These are phyloP conservation scores for Trypanosoma lewisi DNA, from an alignment of 208 protist genomes.

Conservation along the genomic window DNA sequence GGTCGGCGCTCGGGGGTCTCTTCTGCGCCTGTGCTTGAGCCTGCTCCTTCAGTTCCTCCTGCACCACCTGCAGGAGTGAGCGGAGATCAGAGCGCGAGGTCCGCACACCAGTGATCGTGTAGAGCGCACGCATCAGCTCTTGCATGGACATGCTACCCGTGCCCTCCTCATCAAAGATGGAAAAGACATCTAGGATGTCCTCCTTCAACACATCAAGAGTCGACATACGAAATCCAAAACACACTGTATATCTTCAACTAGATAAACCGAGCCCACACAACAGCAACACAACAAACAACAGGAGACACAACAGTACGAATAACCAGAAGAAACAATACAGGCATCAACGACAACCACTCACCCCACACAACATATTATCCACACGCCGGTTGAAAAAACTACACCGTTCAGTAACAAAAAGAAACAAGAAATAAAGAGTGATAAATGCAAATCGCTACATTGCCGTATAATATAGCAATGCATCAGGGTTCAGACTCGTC, in stretches of 20 bases:
- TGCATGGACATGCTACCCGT: constrained; percentile 64
- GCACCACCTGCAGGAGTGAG: constrained; percentile 42
- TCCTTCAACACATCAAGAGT: constrained; percentile 45
- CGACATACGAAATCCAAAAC: constrained; percentile 18
- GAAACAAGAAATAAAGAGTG: constrained; percentile 23
- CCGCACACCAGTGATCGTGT: constrained; percentile 76
- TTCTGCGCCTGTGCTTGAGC: constrained; percentile 10
- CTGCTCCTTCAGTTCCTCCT: constrained; percentile 37
- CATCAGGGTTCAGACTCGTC: constrained; percentile 34
- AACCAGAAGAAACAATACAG: constrained; percentile 12
- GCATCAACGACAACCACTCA: no score
- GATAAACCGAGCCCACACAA: no score
- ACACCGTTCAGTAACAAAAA: constrained; percentile 5
- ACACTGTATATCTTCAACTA: no score
- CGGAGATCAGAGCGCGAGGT: constrained; percentile 51
- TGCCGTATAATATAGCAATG: no score
- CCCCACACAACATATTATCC: constrained; percentile 13
- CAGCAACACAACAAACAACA: no score
- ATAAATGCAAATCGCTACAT: no score
- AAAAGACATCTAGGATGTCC: constrained; percentile 82
- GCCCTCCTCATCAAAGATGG: constrained; percentile 79
- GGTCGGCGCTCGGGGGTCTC: background rate
- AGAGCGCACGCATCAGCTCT: constrained; percentile 60
- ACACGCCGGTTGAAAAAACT: no score
- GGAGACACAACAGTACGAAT: no score